Conservation (phyloP, 2,329 filamentous ascomycete genomes). For the Fusarium brevicatenulatum region DNA sequence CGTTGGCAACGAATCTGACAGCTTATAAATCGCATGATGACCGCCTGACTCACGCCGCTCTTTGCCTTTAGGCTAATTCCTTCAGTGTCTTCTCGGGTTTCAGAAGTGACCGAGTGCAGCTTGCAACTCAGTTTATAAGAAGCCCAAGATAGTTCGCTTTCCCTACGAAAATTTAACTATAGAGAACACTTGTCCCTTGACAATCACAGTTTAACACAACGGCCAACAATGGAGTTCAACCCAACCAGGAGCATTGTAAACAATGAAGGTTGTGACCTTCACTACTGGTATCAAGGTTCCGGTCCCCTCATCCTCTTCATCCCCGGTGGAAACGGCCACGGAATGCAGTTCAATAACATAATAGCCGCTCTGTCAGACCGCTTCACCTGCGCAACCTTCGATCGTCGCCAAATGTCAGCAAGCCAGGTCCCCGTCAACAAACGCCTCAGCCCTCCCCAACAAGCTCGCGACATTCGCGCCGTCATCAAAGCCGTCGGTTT, state of each 20-base stretch:
- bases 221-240: background rate
- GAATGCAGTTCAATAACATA: constrained; percentile 15
- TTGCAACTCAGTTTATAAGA: rapidly evolving
- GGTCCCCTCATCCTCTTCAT: constrained; percentile 1
- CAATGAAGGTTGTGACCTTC: constrained; percentile 8
- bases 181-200: no score
- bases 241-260: background rate
- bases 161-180: rapidly evolving
- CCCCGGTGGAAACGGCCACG: constrained; percentile 2
- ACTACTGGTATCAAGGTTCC: constrained; percentile 10
- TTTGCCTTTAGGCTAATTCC: background rate
- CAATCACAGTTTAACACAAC: rapidly evolving
- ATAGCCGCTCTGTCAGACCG: background rate
- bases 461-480: background rate
- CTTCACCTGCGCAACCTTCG: background rate
- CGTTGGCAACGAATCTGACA: rapidly evolving
- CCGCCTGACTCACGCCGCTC: background rate
- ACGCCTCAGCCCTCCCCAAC: background rate
- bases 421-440: constrained; percentile 15
- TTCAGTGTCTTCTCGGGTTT: rapidly evolving
- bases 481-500: background rate
- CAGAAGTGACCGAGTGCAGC: rapidly evolving
- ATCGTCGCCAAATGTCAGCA: constrained; percentile 17
- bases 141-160: rapidly evolving
- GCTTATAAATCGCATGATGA: background rate